These are phyloP conservation scores for Clonostachys rosea DNA, from an alignment of 2,329 filamentous ascomycete genomes.

Conservation along the genomic window DNA sequence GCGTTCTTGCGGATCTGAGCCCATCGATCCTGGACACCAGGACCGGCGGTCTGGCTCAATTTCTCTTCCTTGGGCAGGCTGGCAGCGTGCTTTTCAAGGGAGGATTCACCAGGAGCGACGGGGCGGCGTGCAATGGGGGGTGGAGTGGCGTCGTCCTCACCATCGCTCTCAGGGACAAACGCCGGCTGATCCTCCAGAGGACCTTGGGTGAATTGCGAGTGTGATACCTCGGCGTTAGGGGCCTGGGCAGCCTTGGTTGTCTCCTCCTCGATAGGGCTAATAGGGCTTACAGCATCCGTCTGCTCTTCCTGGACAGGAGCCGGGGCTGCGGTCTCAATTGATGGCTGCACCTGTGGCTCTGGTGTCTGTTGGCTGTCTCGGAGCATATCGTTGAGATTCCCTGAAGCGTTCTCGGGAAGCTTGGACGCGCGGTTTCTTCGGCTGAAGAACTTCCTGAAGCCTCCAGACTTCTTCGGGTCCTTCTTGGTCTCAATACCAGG, in stretches of 20 bases:
- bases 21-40: constrained; percentile 70
- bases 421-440: constrained; percentile 58
- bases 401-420: constrained; percentile 46
- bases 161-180: constrained; percentile 62
- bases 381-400: constrained; percentile 47
- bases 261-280: constrained; percentile 11
- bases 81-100: constrained; percentile 2
- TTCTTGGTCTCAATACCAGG: constrained; percentile 14
- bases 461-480: constrained; percentile 44
- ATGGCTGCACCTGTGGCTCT: constrained; percentile 1
- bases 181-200: constrained; percentile 83
- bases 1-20: constrained; percentile 95
- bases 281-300: not conserved
- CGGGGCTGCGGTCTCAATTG: not conserved
- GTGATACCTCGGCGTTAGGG: constrained; percentile 53
- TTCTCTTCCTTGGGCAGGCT: constrained; percentile 35
- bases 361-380: constrained; percentile 5
- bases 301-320: not conserved
- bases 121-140: constrained; percentile 45
- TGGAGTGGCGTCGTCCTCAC: constrained; percentile 36
- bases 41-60: constrained; percentile 22
- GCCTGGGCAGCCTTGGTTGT: constrained; percentile 56
- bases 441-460: constrained; percentile 62
- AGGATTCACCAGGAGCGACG: constrained; percentile 2
- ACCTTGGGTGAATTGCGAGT: constrained; percentile 76